Evolutionary conservation across 208 protist genomes (phyloP), one percentile per base, ranked within the genome.

Genomic region (Dictyostelium gargantuum): DNA sequence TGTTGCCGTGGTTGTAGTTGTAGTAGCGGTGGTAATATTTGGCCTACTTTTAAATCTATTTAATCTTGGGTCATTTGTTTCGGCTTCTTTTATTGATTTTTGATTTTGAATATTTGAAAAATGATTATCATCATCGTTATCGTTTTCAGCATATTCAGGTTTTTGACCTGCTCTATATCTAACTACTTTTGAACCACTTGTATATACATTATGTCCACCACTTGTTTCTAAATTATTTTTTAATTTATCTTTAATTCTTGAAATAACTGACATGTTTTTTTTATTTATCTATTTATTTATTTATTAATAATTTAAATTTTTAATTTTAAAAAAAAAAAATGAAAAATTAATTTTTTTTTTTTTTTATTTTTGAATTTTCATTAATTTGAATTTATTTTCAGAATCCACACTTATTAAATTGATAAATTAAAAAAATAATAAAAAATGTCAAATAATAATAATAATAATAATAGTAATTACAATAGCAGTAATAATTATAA

Each of bases 131-230:
- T 85, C 6, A 0, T 85, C 80, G 58, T 54, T 29, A 32, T 75
- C 46, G 1, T 44, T 11, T 21, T 58, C 72, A 48, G 80, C 80
- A 85, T 61, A 85, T 19, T 72, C 80, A 15, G 80, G 80, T 46
- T 42, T 44, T 61, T 85, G 63, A 75, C 80, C 80, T 11, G 80
- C 80, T 61, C 80, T 72, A 75, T 85, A 85, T 54, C 58, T 85
- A 32, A 5, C 17, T 73, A 84, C 72, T 52, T 77, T 77, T 32
- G 42, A 19, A 15, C 38, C 42, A 52, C 42, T 77, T 2, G 72
- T 75, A 19, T 8, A 21, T 32, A 75, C 70, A 19, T 17, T 29
- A 75, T 75, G 21, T 29, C 70, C 70, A 11, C 70, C 70, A 75
- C 70, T 40, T 38, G 8, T 77, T 19, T 46, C 42, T 52, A 40